phyloP scores from a whole-genome alignment of 345 rosid genomes.

The Moricandia moricandioides region DNA sequence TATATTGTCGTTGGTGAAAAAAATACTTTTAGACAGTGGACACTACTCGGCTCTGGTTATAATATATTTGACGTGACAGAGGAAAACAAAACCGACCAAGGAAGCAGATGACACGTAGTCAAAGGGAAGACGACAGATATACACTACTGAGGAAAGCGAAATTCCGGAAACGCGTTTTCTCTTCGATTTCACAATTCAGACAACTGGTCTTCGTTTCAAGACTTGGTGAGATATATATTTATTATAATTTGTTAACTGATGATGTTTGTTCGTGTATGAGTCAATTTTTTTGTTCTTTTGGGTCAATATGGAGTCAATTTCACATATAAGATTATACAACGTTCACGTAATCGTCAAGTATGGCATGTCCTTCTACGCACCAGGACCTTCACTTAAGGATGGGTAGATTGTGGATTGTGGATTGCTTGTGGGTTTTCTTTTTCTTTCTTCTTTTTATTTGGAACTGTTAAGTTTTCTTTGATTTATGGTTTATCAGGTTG shows the following conservation, averaged over 20 bases:
- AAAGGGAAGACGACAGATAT: slow-evolving; percentile 30
- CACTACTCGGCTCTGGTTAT: not conserved
- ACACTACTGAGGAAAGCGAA: slow-evolving; percentile 17
- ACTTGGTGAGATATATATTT: not conserved
- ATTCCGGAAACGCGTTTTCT: slow-evolving; percentile 28
- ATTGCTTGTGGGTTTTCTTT: no score
- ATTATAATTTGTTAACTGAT: not conserved
- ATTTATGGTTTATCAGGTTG: not conserved
- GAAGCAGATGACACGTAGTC: slow-evolving; percentile 31
- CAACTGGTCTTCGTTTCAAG: slow-evolving; percentile 21
- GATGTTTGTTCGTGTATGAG: not conserved
- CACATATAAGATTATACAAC: not conserved
- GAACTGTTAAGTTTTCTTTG: not conserved
- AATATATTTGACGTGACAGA: not conserved
- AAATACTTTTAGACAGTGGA: not conserved
- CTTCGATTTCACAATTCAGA: slow-evolving; percentile 12
- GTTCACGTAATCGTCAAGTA: not conserved
- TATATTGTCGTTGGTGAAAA: not conserved
- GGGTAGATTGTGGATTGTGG: not conserved
- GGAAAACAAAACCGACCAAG: not conserved
- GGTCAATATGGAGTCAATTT: not conserved
- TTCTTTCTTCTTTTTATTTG: not conserved
- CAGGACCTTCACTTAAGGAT: not conserved
- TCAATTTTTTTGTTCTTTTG: not conserved
- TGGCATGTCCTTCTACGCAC: not conserved